These are phyloP conservation scores for Mycena vulgaris DNA, from an alignment of 768 basidiomycete genomes.

Conservation along the genomic window DNA sequence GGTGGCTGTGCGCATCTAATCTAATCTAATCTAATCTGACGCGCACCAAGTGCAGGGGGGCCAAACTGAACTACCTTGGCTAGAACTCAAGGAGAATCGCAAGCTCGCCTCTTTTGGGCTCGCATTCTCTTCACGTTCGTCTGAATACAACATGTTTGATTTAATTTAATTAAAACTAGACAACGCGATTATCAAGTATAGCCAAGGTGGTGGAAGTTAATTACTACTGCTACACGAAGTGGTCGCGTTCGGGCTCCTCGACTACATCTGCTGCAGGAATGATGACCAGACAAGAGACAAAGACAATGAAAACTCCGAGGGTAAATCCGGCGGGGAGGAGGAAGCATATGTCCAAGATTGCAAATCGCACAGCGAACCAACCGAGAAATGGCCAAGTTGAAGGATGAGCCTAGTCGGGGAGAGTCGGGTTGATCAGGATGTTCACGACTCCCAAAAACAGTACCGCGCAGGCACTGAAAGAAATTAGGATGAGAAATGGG, in stretches of 20 bases:
- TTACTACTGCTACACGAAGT: background rate
- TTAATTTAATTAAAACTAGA: background rate
- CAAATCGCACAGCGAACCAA: background rate
- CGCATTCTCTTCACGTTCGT: too few species aligned
- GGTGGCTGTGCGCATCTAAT: too few species aligned
- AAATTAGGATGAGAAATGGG: background rate
- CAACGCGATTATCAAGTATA: background rate
- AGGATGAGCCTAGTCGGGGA: constrained; percentile 22
- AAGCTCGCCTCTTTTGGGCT: too few species aligned
- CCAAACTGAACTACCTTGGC: too few species aligned
- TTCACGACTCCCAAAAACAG: constrained; percentile 32
- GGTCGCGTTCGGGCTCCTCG: background rate
- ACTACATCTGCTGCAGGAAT: background rate
- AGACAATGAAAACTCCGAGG: background rate
- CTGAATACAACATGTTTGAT: too few species aligned
- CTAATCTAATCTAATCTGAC: too few species aligned
- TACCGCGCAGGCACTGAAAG: constrained; percentile 28
- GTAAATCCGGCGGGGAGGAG: background rate
- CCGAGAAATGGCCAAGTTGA: background rate
- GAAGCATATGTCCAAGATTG: background rate
- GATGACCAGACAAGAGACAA: background rate
- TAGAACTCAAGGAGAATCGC: too few species aligned
- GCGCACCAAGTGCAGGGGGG: too few species aligned
- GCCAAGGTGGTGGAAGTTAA: background rate
- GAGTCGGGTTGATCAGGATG: constrained; percentile 29